Evolutionary conservation across 495 filamentous ascomycete genomes (phyloP), one percentile per base, ranked within the genome.

Genomic region (Aspergillus indologenus): DNA sequence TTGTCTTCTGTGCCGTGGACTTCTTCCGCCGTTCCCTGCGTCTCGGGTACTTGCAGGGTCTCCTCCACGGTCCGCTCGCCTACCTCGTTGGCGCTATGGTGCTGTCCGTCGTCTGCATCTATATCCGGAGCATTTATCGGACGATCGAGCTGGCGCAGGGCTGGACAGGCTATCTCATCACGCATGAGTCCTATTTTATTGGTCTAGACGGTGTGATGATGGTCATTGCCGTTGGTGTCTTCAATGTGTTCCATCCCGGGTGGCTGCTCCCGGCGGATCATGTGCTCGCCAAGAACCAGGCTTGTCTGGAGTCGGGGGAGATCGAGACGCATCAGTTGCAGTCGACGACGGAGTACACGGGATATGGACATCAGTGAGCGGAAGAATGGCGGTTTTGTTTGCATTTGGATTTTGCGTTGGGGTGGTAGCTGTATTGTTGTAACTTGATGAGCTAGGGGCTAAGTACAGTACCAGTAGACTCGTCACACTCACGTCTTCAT

Each of bases 91-190:
- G 18, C 11, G 78, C 75, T 2, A 78, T 73, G 63, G 45, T 75
- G 2, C 65, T 81, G 52, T 75, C 71, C 0, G 69, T 76, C 14
- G 15, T 78, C 2, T 69, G 66, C 51, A 82, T 87, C 59, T 81
- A 79, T 66, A 68, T 78, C 5, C 70, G 84, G 54, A 80, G 75
- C 51, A 75, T 85, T 21, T 87, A 85, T 57, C 76, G 83, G 43
- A 78, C 80, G 0, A 71, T 85, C n/a, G 83, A 87, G 68, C 64
- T 87, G 47, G 61, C 73, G 14, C 77, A 86, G 70, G 83, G 84
- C 0, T 85, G 83, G 83, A 54, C 54, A 0, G 84, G 84, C 0
- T 82, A 81, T 55, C 60, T 87, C 50, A 85, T 86, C 43, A 81
- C 81, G 6, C 77, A 79, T 21, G 79, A 87, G 65, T 56, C 52